Percentiles rank a stretch among this genome's conserved stretches.
Evolutionary conservation across 768 basidiomycete species (phyloP).

Genomic region (Pholiota conissans): DNA sequence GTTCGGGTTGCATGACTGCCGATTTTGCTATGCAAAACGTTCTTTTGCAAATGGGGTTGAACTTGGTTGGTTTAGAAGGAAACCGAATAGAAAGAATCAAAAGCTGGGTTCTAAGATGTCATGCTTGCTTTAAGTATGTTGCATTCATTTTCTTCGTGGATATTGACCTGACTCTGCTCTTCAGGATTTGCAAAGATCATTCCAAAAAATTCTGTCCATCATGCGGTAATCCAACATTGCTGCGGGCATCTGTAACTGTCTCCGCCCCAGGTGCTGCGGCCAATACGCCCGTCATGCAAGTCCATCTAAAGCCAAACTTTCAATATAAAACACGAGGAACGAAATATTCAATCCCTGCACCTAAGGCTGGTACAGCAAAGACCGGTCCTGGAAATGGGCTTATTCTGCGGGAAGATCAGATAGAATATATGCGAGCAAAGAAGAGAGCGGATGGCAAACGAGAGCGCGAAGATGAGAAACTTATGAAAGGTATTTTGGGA

Average conservation of each 20-base stretch:
- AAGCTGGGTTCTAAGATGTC: slow-evolving; percentile 95
- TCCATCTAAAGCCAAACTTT: slow-evolving; percentile 95
- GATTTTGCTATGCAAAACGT: slow-evolving; percentile 99
- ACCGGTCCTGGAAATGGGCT: slow-evolving; percentile 78
- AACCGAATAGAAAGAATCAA: slow-evolving; percentile 89
- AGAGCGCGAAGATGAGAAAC: slow-evolving; percentile 74
- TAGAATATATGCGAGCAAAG: slow-evolving; percentile 82
- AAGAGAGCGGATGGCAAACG: slow-evolving; percentile 72
- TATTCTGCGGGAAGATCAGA: slow-evolving; percentile 91
- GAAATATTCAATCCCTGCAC: slow-evolving; percentile 88
- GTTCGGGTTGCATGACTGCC: slow-evolving; percentile 92
- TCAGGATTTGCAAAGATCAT: slow-evolving; percentile 92
- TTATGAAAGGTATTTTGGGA: slow-evolving; percentile 63
- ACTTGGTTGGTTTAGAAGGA: slow-evolving; percentile 86
- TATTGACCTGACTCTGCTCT: neutral
- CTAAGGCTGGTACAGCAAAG: slow-evolving; percentile 88
- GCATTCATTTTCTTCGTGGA: slow-evolving; percentile 39
- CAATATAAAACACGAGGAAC: slow-evolving; percentile 92
- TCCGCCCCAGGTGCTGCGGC: slow-evolving; percentile 59
- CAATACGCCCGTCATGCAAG: slow-evolving; percentile 70
- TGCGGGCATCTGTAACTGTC: slow-evolving; percentile 90
- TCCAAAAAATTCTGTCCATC: slow-evolving; percentile 97
- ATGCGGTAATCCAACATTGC: slow-evolving; percentile 89
- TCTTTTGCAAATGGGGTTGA: slow-evolving; percentile 89
- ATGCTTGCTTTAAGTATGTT: slow-evolving; percentile 98